Evolutionary conservation across 257 asterid genomes (phyloP).

Genomic region (Solanum commersonii): DNA sequence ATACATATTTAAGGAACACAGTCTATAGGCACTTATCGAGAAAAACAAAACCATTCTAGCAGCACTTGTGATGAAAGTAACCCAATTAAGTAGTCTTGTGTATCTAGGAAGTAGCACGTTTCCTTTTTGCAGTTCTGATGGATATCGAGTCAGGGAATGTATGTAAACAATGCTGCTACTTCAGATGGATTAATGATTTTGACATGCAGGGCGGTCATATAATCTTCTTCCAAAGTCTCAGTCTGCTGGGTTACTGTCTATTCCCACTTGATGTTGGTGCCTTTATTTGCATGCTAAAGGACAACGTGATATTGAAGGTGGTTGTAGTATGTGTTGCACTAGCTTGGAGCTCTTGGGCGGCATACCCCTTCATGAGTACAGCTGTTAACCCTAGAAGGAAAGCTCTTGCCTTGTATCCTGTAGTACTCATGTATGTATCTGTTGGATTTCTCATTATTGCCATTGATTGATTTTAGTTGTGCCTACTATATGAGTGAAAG

Average conservation of each 20-base stretch:
- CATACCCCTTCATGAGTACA: conserved; percentile 95
- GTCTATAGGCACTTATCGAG: not conserved
- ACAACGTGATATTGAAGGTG: conserved; percentile 61
- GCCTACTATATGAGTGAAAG: not conserved
- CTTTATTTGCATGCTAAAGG: conserved; percentile 68
- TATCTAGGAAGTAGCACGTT: not conserved
- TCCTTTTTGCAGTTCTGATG: not conserved
- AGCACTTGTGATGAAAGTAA: not conserved
- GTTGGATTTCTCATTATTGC: not conserved
- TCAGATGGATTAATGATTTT: not conserved
- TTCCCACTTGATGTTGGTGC: conserved; percentile 89
- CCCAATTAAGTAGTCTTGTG: not conserved
- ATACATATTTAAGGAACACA: not conserved
- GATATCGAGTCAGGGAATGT: not conserved
- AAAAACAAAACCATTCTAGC: not conserved
- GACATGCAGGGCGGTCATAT: conserved; percentile 79
- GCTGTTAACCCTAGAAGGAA: conserved; percentile 84
- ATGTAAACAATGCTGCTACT: not conserved
- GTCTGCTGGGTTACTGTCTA: conserved; percentile 89
- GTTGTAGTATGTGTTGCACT: conserved; percentile 67
- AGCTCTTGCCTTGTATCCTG: conserved; percentile 96
- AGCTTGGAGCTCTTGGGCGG: conserved; percentile 99
- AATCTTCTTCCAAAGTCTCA: conserved; percentile 94
- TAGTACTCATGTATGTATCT: conserved; percentile 78
- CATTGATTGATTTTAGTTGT: not conserved